Evolutionary conservation across 1,284 basidiomycete genomes (phyloP).

Genomic region (Anthracocystis walkeri): DNA sequence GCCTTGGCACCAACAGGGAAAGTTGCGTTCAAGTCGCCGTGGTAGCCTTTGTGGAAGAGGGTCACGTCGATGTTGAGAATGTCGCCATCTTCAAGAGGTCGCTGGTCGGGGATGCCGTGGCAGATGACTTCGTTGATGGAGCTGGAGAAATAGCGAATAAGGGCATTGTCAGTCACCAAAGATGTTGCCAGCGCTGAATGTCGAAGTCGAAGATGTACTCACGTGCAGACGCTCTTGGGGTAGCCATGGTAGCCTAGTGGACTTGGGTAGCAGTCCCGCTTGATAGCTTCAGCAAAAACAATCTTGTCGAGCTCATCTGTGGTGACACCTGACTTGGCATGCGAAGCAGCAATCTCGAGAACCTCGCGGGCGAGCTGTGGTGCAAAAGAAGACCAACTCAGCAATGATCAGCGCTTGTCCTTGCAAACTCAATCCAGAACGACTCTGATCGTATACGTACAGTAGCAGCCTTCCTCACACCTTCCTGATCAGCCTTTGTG

Average conservation of each 20-base stretch:
- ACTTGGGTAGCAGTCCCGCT: constrained; percentile 91
- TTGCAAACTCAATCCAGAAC: too few relatives aligned
- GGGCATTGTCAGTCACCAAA: background rate
- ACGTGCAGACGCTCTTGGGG: constrained; percentile 95
- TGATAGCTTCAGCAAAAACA: constrained; percentile 92
- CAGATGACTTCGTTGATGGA: constrained; percentile 97
- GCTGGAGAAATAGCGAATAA: background rate
- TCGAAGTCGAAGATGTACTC: constrained; percentile 6
- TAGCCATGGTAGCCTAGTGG: constrained; percentile 92
- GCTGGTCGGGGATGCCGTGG: constrained; percentile 76
- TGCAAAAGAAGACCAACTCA: constrained; percentile 17
- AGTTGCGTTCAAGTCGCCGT: constrained; percentile 68
- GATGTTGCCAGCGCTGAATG: background rate
- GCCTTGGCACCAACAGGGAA: constrained; percentile 65
- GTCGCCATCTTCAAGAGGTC: constrained; percentile 60
- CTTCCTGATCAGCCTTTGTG: constrained; percentile 57
- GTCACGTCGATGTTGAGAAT: constrained; percentile 73
- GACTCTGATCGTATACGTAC: constrained; percentile 22
- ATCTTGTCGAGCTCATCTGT: constrained; percentile 91
- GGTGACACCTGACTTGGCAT: constrained; percentile 88
- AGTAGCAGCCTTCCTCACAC: constrained; percentile 60
- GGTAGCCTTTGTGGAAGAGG: constrained; percentile 72
- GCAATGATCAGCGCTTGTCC: background rate
- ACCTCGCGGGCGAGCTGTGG: constrained; percentile 86
- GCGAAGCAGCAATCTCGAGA: constrained; percentile 86